These are phyloP conservation scores for Panicum virgatum DNA, from an alignment of 202 grass and related monocot genomes.

Conservation along the genomic window DNA sequence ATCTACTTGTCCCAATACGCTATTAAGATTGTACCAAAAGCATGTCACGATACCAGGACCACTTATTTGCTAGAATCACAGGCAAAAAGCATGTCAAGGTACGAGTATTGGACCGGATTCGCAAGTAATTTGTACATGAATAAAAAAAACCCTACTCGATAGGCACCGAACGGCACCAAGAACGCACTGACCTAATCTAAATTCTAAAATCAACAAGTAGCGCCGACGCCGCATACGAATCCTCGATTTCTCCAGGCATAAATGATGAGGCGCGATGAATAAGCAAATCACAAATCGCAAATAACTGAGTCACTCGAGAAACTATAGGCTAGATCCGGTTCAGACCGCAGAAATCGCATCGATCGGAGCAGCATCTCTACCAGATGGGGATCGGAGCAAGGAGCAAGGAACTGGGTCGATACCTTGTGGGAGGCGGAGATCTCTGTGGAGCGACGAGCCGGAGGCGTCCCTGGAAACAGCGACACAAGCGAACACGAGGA, in stretches of 20 bases:
- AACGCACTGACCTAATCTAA: neutral
- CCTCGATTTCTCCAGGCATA: neutral
- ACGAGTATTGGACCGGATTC: neutral
- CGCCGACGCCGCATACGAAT: neutral
- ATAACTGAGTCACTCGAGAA: neutral
- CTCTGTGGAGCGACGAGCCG: neutral
- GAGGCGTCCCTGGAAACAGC: neutral
- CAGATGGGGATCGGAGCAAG: neutral
- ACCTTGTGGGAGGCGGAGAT: constrained; percentile 13
- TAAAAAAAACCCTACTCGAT: neutral
- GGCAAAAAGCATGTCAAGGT: neutral
- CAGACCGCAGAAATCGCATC: no score
- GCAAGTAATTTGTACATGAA: neutral
- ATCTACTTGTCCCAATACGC: neutral
- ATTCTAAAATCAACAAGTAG: neutral
- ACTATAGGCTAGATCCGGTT: neutral
- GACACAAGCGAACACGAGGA: neutral
- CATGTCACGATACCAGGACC: no score
- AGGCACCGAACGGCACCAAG: neutral
- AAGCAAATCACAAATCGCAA: neutral
- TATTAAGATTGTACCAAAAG: neutral
- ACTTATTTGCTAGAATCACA: no score
- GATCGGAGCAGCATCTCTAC: neutral
- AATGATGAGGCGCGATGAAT: neutral
- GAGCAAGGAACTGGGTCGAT: neutral